Conservation (phyloP, 257 asterid genomes). For the Salvia splendens region DNA sequence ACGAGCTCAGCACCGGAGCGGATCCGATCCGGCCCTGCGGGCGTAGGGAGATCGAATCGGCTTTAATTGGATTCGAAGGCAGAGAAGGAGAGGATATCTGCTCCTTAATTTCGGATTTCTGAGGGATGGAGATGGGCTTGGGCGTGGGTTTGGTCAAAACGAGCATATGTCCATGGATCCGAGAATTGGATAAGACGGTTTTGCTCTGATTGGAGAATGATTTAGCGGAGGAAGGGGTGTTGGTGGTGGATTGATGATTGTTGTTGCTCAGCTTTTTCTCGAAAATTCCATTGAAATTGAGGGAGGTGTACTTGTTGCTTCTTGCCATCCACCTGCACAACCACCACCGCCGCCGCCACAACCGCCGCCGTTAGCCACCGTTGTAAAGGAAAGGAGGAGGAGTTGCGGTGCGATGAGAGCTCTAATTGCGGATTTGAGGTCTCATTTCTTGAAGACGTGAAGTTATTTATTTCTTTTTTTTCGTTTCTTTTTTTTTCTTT, state of each 20-base stretch:
- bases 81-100: conserved; percentile 27
- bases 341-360: conserved; percentile 40
- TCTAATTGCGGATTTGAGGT: not conserved
- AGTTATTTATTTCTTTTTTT: not conserved
- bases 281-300: conserved; percentile 75
- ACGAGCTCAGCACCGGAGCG: conserved; percentile 37
- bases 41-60: conserved; percentile 60
- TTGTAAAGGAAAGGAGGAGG: conserved; percentile 36
- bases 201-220: conserved; percentile 42
- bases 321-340: conserved; percentile 79
- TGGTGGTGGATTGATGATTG: conserved; percentile 34
- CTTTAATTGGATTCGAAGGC: conserved; percentile 43
- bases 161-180: conserved; percentile 86
- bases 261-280: conserved; percentile 54
- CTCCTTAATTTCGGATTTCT: conserved; percentile 34
- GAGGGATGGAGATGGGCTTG: conserved; percentile 51
- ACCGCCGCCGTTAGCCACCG: conserved; percentile 52
- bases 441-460: not conserved
- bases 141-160: conserved; percentile 73
- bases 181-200: conserved; percentile 51
- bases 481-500: not conserved
- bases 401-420: conserved; percentile 27
- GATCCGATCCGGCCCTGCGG: conserved; percentile 74
- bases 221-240: conserved; percentile 41
- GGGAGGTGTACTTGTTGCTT: conserved; percentile 72